These are phyloP conservation scores for Amoeboaphelidium protococcarum DNA, from an alignment of 371 early-diverging fungal species.

Conservation along the genomic window DNA sequence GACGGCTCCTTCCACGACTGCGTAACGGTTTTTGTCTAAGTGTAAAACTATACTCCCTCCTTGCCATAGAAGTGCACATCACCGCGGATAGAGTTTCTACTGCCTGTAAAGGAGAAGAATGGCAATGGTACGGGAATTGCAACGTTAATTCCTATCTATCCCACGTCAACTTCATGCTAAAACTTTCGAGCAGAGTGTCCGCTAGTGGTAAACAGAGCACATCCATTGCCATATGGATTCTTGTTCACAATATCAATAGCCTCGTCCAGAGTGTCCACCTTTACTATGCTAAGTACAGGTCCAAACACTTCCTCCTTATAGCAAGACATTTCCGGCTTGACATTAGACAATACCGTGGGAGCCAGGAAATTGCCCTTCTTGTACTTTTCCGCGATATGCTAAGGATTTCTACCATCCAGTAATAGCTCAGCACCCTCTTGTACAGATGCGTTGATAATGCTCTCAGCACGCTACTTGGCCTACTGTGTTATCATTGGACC, in stretches of 20 bases:
- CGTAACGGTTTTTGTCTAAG: conserved; percentile 79
- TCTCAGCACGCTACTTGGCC: conserved; percentile 48
- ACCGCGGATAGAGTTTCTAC: conserved; percentile 68
- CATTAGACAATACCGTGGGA: conserved; percentile 62
- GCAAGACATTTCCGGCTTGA: conserved; percentile 58
- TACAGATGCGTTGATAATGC: conserved; percentile 48
- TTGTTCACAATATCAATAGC: conserved; percentile 69
- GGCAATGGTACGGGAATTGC: conserved; percentile 94
- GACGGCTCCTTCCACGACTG: conserved; percentile 72
- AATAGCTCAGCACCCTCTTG: conserved; percentile 69
- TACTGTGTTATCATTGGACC: conserved; percentile 70
- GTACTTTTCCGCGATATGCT: conserved; percentile 19
- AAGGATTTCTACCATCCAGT: conserved; percentile 71
- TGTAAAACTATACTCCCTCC: conserved; percentile 42
- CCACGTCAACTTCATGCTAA: conserved; percentile 63
- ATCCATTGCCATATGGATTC: conserved; percentile 83
- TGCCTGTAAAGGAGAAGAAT: conserved; percentile 85
- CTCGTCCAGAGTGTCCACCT: conserved; percentile 63
- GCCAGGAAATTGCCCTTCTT: conserved; percentile 81
- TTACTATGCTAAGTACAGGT: conserved; percentile 62
- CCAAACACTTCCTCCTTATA: conserved; percentile 92
- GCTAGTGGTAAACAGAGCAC: conserved; percentile 76
- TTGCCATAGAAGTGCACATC: conserved; percentile 85
- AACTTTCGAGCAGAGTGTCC: conserved; percentile 74
- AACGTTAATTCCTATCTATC: conserved; percentile 67